Evolutionary conservation across 164 flowering plant species (phyloP), one percentile per base, ranked within the genome.

Genomic region (Nelumbo lutea): DNA sequence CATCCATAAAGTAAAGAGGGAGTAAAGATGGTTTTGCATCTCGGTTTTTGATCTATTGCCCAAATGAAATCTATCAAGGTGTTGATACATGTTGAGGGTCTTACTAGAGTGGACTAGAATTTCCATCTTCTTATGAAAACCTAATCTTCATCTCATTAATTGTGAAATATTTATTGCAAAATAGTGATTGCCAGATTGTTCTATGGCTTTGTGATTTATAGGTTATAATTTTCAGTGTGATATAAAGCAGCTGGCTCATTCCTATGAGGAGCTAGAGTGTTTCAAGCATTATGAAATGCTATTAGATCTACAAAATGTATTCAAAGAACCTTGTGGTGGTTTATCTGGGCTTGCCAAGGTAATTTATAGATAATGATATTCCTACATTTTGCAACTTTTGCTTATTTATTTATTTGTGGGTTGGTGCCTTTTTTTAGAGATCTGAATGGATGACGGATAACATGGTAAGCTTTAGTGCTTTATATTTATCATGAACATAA

Each of bases 161-260:
- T 56, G 50, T 62, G 41, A 61, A 55, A 47, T 41, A 50, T 39
- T 57, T 9, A 50, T 44, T 58, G 59, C 45, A 8, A 48, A 39
- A 56, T 63, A 47, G 40, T 56, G 50, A 38, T 5, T 72, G 62
- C 59, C 57, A 50, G 50, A 38, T 5, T 72, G 62, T 56, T 61
- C 59, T 69, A 53, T 80, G 65, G 42, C 62, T 73, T 68, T 79
- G 67, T 51, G 5, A 41, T 47, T 69, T 79, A 74, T 70, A 96
- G 98, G 98, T 53, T 96, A 96, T 77, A 93, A 88, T 78, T 85
- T 96, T 66, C 89, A 87, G 58, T 86, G 99, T 67, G 97, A 96
- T 75, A 67, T 85, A 43, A 81, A 83, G 75, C 97, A 90, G 75
- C 81, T 96, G 70, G 81, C 90, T 45, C 79, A 76, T 50, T 87